Percentiles rank a stretch among this genome's conserved stretches.
Evolutionary conservation across 2,329 filamentous ascomycete species (phyloP).

Genomic region (Aspergillus ustus): DNA sequence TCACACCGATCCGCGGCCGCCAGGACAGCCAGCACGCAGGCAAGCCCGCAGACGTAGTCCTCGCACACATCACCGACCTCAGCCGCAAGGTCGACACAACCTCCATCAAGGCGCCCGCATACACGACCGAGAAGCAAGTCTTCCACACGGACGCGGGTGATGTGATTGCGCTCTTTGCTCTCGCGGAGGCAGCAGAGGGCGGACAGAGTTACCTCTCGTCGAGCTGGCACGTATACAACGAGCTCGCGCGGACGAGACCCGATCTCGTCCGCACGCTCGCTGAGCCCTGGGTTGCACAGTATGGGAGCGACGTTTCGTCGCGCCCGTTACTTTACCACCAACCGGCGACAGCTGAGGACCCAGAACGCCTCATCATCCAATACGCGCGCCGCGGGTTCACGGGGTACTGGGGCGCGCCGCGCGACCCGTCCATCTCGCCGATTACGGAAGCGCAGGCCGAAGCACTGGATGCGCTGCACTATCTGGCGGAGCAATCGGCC

Average conservation of each 20-base stretch:
- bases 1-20: constrained; percentile 44
- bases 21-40: constrained; percentile 44
- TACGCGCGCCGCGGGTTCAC: constrained; percentile 65
- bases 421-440: constrained; percentile 50
- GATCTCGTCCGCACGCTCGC: constrained; percentile 58
- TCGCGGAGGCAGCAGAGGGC: constrained; percentile 53
- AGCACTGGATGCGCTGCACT: constrained; percentile 57
- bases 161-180: constrained; percentile 55
- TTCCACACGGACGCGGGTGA: constrained; percentile 64
- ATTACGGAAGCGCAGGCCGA: constrained; percentile 59
- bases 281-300: constrained; percentile 54
- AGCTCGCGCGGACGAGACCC: constrained; percentile 56
- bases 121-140: constrained; percentile 49
- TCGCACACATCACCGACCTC: constrained; percentile 68
- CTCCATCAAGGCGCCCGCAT: constrained; percentile 49
- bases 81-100: constrained; percentile 28
- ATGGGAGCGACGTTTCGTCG: constrained; percentile 11
- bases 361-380: constrained; percentile 63
- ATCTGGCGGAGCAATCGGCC: constrained; percentile 50
- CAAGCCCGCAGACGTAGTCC: constrained; percentile 51
- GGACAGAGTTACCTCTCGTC: constrained; percentile 59
- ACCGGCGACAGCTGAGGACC: constrained; percentile 48
- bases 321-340: constrained; percentile 57
- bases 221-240: constrained; percentile 60
- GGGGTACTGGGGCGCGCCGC: constrained; percentile 50